Evolutionary conservation across 2,329 filamentous ascomycete species (phyloP).

Genomic region (Curvularia verruculosa): DNA sequence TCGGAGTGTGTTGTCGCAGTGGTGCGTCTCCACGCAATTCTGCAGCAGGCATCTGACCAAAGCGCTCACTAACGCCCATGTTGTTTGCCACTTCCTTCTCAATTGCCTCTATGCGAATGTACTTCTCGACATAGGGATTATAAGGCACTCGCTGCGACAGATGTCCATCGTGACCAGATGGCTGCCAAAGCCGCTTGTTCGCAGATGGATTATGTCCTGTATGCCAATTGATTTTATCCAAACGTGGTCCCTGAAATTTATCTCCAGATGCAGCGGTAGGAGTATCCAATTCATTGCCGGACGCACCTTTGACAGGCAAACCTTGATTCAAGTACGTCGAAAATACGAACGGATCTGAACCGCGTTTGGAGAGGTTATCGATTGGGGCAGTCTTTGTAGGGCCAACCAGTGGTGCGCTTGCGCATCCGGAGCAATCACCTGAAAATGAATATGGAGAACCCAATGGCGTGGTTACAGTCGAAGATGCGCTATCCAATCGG

Average conservation of each 20-base stretch:
- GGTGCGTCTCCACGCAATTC: not conserved
- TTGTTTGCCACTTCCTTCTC: not conserved
- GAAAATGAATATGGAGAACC: constrained; percentile 7
- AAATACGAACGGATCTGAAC: not conserved
- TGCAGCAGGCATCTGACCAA: not conserved
- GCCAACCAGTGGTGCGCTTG: not conserved
- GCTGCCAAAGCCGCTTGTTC: not conserved
- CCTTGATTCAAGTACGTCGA: not conserved
- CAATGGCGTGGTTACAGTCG: constrained; percentile 22
- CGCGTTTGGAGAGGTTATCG: not conserved
- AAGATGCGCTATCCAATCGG: not conserved
- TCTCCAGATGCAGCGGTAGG: not conserved
- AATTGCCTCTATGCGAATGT: not conserved
- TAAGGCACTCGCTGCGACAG: not conserved
- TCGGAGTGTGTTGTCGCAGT: constrained; percentile 4
- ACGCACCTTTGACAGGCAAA: too few species aligned
- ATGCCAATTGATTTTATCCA: not conserved
- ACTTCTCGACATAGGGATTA: not conserved
- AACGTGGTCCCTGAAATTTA: too few species aligned
- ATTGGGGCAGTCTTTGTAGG: not conserved
- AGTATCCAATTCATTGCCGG: not conserved
- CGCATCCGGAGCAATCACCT: not conserved
- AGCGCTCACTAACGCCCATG: not conserved
- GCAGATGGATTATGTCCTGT: not conserved
- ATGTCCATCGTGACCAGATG: not conserved